Evolutionary conservation across 805 yeast genomes (phyloP).

Genomic region (Lipomyces anomalus): DNA sequence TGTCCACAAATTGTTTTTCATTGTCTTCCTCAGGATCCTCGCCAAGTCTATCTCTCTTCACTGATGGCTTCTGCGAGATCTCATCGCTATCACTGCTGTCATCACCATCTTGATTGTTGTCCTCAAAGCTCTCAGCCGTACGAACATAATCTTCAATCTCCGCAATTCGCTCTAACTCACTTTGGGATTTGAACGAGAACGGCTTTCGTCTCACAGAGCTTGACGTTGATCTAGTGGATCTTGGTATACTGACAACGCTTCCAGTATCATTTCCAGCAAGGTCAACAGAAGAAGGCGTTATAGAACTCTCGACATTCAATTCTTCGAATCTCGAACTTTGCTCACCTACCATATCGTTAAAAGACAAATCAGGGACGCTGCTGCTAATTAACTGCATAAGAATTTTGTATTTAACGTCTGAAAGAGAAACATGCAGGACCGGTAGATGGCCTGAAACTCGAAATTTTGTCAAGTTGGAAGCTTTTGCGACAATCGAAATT

Average conservation of each 20-base stretch:
- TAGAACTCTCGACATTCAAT: background rate
- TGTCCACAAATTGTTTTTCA: background rate
- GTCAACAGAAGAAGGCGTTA: background rate
- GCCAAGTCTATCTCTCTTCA: background rate
- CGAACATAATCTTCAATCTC: background rate
- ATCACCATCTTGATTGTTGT: background rate
- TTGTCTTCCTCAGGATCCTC: background rate
- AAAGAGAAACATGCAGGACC: slow-evolving; percentile 59
- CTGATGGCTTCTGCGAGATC: background rate
- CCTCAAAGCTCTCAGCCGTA: background rate
- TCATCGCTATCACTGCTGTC: background rate
- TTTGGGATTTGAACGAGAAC: background rate
- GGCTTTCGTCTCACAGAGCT: background rate
- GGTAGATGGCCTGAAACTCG: slow-evolving; percentile 76
- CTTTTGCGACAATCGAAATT: slow-evolving; percentile 78
- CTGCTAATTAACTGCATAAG: slow-evolving; percentile 71
- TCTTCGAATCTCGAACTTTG: slow-evolving; percentile 1
- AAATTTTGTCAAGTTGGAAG: slow-evolving; percentile 63
- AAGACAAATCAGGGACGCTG: slow-evolving; percentile 52
- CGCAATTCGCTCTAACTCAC: background rate
- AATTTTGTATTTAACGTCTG: slow-evolving; percentile 86
- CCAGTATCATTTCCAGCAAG: too few species aligned
- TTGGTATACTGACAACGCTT: too few species aligned
- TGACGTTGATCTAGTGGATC: too few species aligned
- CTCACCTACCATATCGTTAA: slow-evolving; percentile 11